phyloP scores from a whole-genome alignment of 306 rosid species.

The Medicago ruthenica region DNA sequence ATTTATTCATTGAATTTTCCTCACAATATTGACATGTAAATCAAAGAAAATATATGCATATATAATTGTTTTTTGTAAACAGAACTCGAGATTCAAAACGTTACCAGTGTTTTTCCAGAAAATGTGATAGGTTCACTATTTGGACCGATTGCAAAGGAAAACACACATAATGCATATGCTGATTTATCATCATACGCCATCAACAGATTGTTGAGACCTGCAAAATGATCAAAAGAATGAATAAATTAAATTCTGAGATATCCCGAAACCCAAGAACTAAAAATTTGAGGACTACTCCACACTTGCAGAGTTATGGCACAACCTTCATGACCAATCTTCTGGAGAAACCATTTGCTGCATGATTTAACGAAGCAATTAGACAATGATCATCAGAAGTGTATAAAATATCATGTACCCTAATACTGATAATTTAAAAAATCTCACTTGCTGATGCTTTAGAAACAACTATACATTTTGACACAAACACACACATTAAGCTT shows the following conservation, averaged over 20 bases:
- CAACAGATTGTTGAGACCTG: constrained; percentile 94
- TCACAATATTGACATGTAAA: neutral
- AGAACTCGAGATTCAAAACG: constrained; percentile 15
- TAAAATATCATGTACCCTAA: neutral
- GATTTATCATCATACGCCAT: constrained; percentile 94
- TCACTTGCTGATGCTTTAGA: constrained; percentile 20
- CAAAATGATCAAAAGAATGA: constrained; percentile 38
- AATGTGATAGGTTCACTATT: constrained; percentile 75
- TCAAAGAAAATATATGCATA: constrained; percentile 14
- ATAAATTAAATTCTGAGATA: constrained; percentile 32
- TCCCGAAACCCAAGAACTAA: neutral
- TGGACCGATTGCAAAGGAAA: constrained; percentile 80
- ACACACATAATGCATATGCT: constrained; percentile 83
- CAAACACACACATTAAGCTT: neutral
- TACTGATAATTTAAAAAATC: constrained; percentile 8
- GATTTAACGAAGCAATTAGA: constrained; percentile 44
- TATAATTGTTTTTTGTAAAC: constrained; percentile 24
- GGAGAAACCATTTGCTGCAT: constrained; percentile 98
- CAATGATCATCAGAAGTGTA: constrained; percentile 29
- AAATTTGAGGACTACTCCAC: constrained; percentile 31
- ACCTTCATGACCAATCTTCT: constrained; percentile 98
- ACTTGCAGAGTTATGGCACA: constrained; percentile 21
- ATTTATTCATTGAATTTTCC: constrained; percentile 9
- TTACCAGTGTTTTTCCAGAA: constrained; percentile 86
- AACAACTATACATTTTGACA: neutral